Evolutionary conservation across 768 basidiomycete genomes (phyloP), one percentile per base, ranked within the genome.

Genomic region (Russula abietina): DNA sequence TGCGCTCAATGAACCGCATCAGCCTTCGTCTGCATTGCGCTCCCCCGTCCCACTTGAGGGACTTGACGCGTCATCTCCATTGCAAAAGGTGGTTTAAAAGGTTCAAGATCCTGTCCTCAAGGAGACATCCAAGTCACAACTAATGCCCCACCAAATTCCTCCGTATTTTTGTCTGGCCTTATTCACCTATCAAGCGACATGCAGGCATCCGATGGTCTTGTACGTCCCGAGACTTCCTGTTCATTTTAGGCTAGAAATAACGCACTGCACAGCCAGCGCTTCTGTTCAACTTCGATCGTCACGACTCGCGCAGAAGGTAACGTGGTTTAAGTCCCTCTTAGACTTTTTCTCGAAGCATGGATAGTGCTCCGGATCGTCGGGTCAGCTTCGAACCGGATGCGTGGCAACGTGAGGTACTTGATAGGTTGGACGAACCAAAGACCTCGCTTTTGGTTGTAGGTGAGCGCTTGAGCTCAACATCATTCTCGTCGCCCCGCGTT

Each of bases 251-350:
- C 24, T 33, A 33, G 22, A 32, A 19, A 60, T 28, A 19, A 39
- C 52, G 58, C 50, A 30, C 55, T 22, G 11, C 46, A 0, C 57
- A 86, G 85, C 86, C 86, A 4, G 87, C 85, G 0, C 80, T 89
- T 14, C 71, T 89, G 24, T 89, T 89, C 74, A 80, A 76, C 57
- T 87, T 89, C 67, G 84, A 87, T 65, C 80, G 87, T 22, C 70
- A 73, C 2, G 51, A 12, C 39, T 17, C n/a, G n/a, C n/a, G n/a
- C n/a, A n/a, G 55, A 53, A 17, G 11, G 14, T 49, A 49, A n/a
- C 6, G 2, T 4, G 17, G 17, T 19, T 39, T 45, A 49, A 28
- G 61, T 11, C 22, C 30, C 60, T 17, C 19, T 12, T 65, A 85
- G 83, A 62, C 71, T 86, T 49, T 89, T 87, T 71, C 80, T n/a